Percentiles rank a stretch among this genome's conserved stretches.
phyloP scores from a whole-genome alignment of 192 early-diverging fungal genomes.

The Coemansia sp. region DNA sequence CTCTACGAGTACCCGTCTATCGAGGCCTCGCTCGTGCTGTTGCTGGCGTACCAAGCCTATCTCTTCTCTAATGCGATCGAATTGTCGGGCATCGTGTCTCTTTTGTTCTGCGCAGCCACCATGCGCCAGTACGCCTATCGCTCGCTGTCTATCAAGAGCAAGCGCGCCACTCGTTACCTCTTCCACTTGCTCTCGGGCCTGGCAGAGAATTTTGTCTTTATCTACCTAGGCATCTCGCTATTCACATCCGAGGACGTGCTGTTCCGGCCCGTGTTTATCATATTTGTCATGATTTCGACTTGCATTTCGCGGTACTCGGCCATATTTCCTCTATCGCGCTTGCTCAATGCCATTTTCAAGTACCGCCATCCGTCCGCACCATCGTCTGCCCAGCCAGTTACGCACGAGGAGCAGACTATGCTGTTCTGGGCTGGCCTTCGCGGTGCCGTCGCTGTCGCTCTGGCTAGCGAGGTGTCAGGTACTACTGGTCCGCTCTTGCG shows the following conservation, averaged over 20 bases:
- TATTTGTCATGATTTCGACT: slow-evolving; percentile 79
- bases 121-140: slow-evolving; percentile 94
- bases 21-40: slow-evolving; percentile 83
- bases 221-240: slow-evolving; percentile 92
- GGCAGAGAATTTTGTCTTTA: slow-evolving; percentile 97
- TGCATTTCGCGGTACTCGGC: slow-evolving; percentile 86
- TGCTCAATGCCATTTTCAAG: slow-evolving; percentile 80
- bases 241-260: slow-evolving; percentile 79
- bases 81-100: slow-evolving; percentile 92
- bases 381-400: slow-evolving; percentile 53
- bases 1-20: slow-evolving; percentile 83
- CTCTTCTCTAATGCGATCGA: slow-evolving; percentile 87
- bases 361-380: slow-evolving; percentile 59
- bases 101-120: slow-evolving; percentile 91
- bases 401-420: slow-evolving; percentile 79
- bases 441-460: slow-evolving; percentile 95
- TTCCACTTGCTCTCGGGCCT: slow-evolving; percentile 93
- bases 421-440: slow-evolving; percentile 95
- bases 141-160: slow-evolving; percentile 79
- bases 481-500: slow-evolving; percentile 73
- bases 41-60: slow-evolving; percentile 93
- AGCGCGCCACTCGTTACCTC: slow-evolving; percentile 86
- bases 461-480: slow-evolving; percentile 81
- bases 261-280: slow-evolving; percentile 77
- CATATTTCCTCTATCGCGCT: slow-evolving; percentile 79